Evolutionary conservation across 371 early-diverging fungal genomes (phyloP), one percentile per base, ranked within the genome.

Genomic region (Umbelopsis sp.): DNA sequence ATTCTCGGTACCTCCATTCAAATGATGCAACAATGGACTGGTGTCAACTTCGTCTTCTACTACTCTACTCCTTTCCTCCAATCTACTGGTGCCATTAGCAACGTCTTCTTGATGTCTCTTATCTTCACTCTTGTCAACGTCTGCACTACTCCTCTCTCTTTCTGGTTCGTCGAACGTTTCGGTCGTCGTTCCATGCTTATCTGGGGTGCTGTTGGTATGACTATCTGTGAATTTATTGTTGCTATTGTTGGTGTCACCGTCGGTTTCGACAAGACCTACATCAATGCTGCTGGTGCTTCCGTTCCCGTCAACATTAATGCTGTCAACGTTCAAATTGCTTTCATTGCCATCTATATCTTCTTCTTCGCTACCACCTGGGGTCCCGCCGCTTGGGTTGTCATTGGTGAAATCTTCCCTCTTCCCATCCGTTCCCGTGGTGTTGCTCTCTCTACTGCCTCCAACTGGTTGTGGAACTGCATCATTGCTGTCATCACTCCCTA

Each of bases 301-400:
- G 68, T 77, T 65, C 57, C 74, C 22, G 63, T 72, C 44, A 77
- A 78, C 52, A 69, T 63, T 32, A 66, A 75, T 1, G 78, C 78
- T 7, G 80, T 81, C 35, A 77, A 81, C 20, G 74, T 82, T 51
- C 71, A 77, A 45, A 82, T 87, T 52, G 85, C 79, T 24, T 82
- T 84, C 77, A 79, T 88, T 12, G 87, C 84, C 71, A 67, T 87
- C 62, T 87, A 86, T 63, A 86, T 89, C 63, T 82, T 78, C 66
- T 79, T 78, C 63, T 94, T 93, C 70, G 90, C 93, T 52, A 79
- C 84, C 75, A 86, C 92, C 52, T 93, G 93, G 93, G 94, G 94
- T 16, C 94, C 94, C 35, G 82, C 90, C 64, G 92, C 89, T 44
- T 94, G 94, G 95, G 87, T 91, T 70, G 91, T 91, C 76, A 91